Percentiles rank a stretch among this genome's conserved stretches.
These are phyloP conservation scores for Pestalotiopsis sp. DNA, from an alignment of 2,329 filamentous ascomycete species.

Conservation along the genomic window DNA sequence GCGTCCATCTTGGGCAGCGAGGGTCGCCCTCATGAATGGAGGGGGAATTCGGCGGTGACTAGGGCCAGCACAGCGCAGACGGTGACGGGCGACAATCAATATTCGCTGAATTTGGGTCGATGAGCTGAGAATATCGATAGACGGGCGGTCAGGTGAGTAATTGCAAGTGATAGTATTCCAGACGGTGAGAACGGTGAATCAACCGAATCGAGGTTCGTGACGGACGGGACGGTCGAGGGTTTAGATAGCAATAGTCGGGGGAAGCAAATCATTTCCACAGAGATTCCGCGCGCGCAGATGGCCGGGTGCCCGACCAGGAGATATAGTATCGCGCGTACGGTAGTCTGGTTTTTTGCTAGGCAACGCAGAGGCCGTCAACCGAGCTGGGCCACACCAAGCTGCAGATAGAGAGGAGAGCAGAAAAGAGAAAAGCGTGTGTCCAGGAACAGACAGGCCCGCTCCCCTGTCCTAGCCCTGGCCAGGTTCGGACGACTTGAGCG, in stretches of 20 bases:
- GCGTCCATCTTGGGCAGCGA: slow-evolving; percentile 6
- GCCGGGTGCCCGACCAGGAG: slow-evolving; percentile 11
- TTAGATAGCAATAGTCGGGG: slow-evolving; percentile 6
- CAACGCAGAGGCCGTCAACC: slow-evolving; percentile 10
- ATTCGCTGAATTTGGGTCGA: not conserved
- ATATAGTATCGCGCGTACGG: slow-evolving; percentile 3
- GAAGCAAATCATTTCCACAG: slow-evolving; percentile 12
- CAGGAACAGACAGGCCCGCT: not conserved
- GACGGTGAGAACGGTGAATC: slow-evolving; percentile 12
- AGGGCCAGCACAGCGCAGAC: not conserved
- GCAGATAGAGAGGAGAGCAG: not conserved
- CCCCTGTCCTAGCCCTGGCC: slow-evolving; percentile 2
- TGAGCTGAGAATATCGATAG: not conserved
- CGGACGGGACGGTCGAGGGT: slow-evolving; percentile 7
- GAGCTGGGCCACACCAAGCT: slow-evolving; percentile 5
- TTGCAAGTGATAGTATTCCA: not conserved
- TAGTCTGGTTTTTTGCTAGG: not conserved
- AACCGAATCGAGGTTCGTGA: slow-evolving; percentile 4
- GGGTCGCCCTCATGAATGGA: slow-evolving; percentile 5
- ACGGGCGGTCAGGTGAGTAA: not conserved
- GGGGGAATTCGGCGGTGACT: slow-evolving; percentile 1
- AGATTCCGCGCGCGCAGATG: slow-evolving; percentile 9
- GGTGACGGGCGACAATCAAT: not conserved
- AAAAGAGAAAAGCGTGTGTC: not conserved
- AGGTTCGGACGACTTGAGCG: not conserved